These are phyloP conservation scores for Plasmopara viticola DNA, from an alignment of 352 stramenopile species.

Conservation along the genomic window DNA sequence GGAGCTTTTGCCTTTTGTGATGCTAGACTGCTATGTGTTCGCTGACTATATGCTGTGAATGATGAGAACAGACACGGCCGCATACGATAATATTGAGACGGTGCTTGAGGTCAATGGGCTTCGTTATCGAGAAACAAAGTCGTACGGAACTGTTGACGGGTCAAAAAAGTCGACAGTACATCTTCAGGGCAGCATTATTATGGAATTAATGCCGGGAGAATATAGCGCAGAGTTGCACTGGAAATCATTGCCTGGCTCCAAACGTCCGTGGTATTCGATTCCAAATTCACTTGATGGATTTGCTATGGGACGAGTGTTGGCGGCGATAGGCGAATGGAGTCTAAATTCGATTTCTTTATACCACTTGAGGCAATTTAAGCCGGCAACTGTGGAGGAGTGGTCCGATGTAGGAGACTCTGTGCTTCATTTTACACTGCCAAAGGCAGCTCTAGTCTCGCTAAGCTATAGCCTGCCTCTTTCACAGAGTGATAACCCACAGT, in stretches of 20 bases:
- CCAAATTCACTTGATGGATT: constrained; percentile 60
- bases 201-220: constrained; percentile 59
- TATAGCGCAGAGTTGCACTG: constrained; percentile 55
- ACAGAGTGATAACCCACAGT: constrained; percentile 67
- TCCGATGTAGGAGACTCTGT: constrained; percentile 74
- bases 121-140: constrained; percentile 62
- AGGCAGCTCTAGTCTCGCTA: constrained; percentile 47
- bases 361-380: constrained; percentile 34
- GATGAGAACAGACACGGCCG: constrained; percentile 31
- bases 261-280: constrained; percentile 56
- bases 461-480: constrained; percentile 69
- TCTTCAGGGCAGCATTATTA: constrained; percentile 53
- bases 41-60: constrained; percentile 15
- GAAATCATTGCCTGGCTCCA: constrained; percentile 42
- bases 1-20: constrained; percentile 1
- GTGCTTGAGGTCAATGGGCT: constrained; percentile 58
- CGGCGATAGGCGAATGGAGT: constrained; percentile 40
- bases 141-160: constrained; percentile 49
- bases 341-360: constrained; percentile 54
- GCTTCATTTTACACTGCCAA: constrained; percentile 60
- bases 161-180: constrained; percentile 47
- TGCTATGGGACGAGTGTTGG: constrained; percentile 55
- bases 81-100: constrained; percentile 56
- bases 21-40: background rate
- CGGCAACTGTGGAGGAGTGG: constrained; percentile 36